A percentile compares a stretch with the other conserved stretches of the same genome.
Conservation (phyloP, 2,329 filamentous ascomycete genomes). For the Nigrospora oryzae region DNA sequence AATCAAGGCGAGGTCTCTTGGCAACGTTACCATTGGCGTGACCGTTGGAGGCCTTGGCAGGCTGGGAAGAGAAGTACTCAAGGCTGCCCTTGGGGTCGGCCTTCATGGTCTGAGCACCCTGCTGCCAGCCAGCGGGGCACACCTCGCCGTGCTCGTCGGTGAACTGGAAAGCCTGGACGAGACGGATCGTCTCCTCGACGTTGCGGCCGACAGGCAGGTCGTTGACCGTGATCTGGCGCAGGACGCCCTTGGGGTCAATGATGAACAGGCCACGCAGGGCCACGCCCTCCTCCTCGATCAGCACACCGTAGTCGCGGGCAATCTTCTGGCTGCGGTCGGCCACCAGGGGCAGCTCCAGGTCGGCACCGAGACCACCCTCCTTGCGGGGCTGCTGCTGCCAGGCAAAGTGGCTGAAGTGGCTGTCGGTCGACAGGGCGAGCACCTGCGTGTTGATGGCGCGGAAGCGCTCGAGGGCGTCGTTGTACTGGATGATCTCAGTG, state of each 20-base stretch:
- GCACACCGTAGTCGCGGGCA: slow-evolving; percentile 52
- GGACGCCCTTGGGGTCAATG: slow-evolving; percentile 53
- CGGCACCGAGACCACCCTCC: slow-evolving; percentile 51
- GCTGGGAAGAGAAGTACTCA: slow-evolving; percentile 32
- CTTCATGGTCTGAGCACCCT: slow-evolving; percentile 40
- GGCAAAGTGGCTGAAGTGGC: slow-evolving; percentile 46
- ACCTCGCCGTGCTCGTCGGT: slow-evolving; percentile 77
- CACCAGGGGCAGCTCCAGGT: slow-evolving; percentile 52
- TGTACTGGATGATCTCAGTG: slow-evolving; percentile 58
- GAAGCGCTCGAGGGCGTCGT: slow-evolving; percentile 52
- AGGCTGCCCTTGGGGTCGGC: slow-evolving; percentile 41
- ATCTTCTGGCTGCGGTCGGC: slow-evolving; percentile 54
- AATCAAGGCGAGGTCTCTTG: neutral
- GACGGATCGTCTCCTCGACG: slow-evolving; percentile 56
- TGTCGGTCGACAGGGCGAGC: slow-evolving; percentile 54
- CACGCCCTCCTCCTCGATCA: slow-evolving; percentile 56
- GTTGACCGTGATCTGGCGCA: slow-evolving; percentile 58
- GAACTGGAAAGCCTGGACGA: slow-evolving; percentile 70
- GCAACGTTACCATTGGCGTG: neutral
- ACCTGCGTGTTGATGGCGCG: slow-evolving; percentile 49
- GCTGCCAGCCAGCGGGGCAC: slow-evolving; percentile 45
- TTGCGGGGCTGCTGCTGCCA: slow-evolving; percentile 50
- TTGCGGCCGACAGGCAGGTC: slow-evolving; percentile 56
- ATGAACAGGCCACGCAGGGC: slow-evolving; percentile 57
- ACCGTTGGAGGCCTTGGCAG: neutral